Base-by-base conservation (phyloP, 1,284 basidiomycete species). In the Ustilago nuda region DNA sequence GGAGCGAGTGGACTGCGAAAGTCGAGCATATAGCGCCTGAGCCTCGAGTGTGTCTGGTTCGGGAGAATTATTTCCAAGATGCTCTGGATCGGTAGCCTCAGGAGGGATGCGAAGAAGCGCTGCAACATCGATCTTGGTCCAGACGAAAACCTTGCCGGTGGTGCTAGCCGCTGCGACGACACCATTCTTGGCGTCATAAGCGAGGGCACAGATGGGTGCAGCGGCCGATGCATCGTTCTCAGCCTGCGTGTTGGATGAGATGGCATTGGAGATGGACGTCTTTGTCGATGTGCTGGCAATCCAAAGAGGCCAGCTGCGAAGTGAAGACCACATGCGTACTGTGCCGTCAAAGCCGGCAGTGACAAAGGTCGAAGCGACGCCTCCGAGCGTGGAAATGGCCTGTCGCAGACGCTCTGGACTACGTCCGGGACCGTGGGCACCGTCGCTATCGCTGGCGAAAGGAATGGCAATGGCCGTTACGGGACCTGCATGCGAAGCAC, bases 321-420 rank as follows among this genome's bases (percentile, higher is more conserved):
- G 46, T 4, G 79, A 75, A 19, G 74, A 71, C 84, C 84, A 85
- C 43, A 85, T 57, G 32, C 76, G 61, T 2, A 85, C 83, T 4
- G 78, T 81, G 23, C 83, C 84, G 64, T 85, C 84, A 37, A 68
- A 76, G 27, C 79, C 81, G 23, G 76, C 84, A 0, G 79, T 83
- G 15, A 80, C 82, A 55, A 85, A 84, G 4, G 80, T 78, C 5
- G 67, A 66, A 1, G 78, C 75, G 13, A 76, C 76, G 19, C 84
- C 82, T 43, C 82, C 82, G 8, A 83, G 57, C 36, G 48, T 50
- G 23, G 78, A 76, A 7, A 79, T 74, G 37, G 77, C 78, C 65
- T 82, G 81, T 51, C 78, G 69, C 11, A 80, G 66, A 9, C 70
- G 71, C 43, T 82, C 80, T 2, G 80, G 78, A 45, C 66, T 77